phyloP scores from a whole-genome alignment of 805 yeast species.

The Debaryomyces tyrocola region DNA sequence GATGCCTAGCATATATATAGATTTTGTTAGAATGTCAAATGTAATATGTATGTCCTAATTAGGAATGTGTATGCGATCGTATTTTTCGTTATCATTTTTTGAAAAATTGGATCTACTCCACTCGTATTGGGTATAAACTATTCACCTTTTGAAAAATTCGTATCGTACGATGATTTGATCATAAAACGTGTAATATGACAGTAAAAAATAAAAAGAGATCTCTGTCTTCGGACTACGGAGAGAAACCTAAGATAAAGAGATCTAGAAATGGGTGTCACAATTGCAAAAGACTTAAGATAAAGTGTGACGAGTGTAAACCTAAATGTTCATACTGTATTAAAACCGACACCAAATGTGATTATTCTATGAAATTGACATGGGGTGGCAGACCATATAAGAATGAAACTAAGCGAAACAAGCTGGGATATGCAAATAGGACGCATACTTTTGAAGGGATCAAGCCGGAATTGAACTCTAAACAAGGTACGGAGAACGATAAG shows the following conservation, averaged over 20 bases:
- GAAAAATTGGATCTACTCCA: neutral
- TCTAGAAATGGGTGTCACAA: constrained; percentile 61
- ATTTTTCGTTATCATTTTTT: neutral
- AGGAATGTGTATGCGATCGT: constrained; percentile 5
- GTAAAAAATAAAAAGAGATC: too few relatives aligned
- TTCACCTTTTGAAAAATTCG: too few relatives aligned
- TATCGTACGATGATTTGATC: too few relatives aligned
- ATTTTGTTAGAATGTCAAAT: constrained; percentile 24
- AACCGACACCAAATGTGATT: constrained; percentile 54
- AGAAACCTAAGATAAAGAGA: constrained; percentile 29
- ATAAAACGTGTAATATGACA: too few relatives aligned
- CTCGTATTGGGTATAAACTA: neutral
- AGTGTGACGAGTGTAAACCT: constrained; percentile 72
- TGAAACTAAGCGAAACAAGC: constrained; percentile 29
- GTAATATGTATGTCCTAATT: constrained; percentile 21
- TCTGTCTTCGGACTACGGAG: neutral
- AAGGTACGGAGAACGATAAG: neutral
- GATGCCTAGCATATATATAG: constrained; percentile 12
- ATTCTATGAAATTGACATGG: constrained; percentile 65
- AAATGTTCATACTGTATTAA: constrained; percentile 56
- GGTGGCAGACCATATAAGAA: constrained; percentile 69
- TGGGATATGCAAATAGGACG: neutral
- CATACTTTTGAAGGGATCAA: too few relatives aligned
- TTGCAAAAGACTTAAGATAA: constrained; percentile 61
- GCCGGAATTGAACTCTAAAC: neutral